Conservation (phyloP, 2,329 filamentous ascomycete genomes). For the Mycogone perniciosa region DNA sequence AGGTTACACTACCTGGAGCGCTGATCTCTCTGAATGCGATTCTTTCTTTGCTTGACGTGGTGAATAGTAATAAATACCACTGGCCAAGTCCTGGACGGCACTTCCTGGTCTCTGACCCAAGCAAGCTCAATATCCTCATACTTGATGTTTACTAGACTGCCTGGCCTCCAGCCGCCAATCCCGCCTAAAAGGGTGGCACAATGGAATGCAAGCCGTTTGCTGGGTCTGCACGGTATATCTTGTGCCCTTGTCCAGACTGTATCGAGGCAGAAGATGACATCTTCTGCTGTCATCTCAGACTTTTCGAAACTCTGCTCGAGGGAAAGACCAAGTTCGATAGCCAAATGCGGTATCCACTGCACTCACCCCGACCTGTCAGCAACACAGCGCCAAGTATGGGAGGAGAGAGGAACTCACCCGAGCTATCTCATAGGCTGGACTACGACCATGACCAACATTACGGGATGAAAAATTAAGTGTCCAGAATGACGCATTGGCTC, state of each 20-base stretch:
- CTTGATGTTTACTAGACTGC: background rate
- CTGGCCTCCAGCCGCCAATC: background rate
- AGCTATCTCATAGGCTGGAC: constrained; percentile 1
- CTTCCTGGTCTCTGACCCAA: background rate
- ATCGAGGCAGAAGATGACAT: background rate
- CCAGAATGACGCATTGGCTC: background rate
- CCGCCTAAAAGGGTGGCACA: background rate
- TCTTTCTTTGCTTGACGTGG: background rate
- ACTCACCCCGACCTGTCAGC: background rate
- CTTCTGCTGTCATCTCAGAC: background rate
- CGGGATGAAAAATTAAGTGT: background rate
- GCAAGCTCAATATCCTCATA: background rate
- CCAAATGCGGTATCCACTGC: background rate
- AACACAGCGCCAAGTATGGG: background rate
- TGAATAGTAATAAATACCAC: background rate
- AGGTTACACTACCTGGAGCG: background rate
- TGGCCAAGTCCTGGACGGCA: background rate
- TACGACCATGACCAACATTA: background rate
- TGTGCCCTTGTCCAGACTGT: background rate
- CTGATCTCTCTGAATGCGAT: background rate
- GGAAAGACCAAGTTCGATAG: background rate
- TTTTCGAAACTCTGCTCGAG: background rate
- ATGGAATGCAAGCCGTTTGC: background rate
- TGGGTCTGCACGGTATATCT: background rate
- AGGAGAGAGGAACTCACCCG: background rate